Evolutionary conservation across 768 basidiomycete genomes (phyloP), one percentile per base, ranked within the genome.

Genomic region (Lanmaoa pseudosensibilis): DNA sequence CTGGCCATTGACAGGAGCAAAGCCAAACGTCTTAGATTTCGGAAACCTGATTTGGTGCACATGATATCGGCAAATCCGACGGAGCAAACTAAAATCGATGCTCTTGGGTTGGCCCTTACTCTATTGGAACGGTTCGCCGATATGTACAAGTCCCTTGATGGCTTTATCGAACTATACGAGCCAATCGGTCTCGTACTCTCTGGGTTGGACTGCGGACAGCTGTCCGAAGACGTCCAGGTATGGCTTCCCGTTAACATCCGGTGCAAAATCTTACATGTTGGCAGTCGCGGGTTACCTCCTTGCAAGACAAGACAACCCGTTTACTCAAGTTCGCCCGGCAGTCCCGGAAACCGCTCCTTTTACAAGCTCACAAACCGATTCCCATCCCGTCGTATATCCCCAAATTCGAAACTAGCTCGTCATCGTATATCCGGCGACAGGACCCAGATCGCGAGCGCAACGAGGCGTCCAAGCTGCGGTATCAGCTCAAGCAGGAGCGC

Each of bases 361-460:
- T 98, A 21, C 97, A 99, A 76, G 80, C 89, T 3, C 96, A 98
- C 78, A 97, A 95, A 71, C 92, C 94, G 0, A 96, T 98, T 45
- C 93, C 97, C 5, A 98, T 99, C 62, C 84, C 94, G 5, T 83
- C 94, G 0, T 94, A 92, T 72, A 81, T 93, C 25, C 97, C 97
- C 66, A 96, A 94, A 70, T 99, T 99, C 73, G 94, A 95, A 65
- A 73, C 78, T 11, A 78, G 80, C 2, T 82, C 82, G 1, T 92
- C 92, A 7, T 87, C 83, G 41, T 92, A 90, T 69, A 74, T 87
- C 58, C 87, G 87, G 48, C 78, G 80, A 51, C 89, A 89, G 67
- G 97, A 98, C 71, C 95, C 96, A 10, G 94, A 99, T 71, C 85
- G 85, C 57, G 94, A 96, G 65, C 85, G 92, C 39, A 94, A 92